These are phyloP conservation scores for Geoglossum cookeanum DNA, from an alignment of 2,329 filamentous ascomycete genomes.

Conservation along the genomic window DNA sequence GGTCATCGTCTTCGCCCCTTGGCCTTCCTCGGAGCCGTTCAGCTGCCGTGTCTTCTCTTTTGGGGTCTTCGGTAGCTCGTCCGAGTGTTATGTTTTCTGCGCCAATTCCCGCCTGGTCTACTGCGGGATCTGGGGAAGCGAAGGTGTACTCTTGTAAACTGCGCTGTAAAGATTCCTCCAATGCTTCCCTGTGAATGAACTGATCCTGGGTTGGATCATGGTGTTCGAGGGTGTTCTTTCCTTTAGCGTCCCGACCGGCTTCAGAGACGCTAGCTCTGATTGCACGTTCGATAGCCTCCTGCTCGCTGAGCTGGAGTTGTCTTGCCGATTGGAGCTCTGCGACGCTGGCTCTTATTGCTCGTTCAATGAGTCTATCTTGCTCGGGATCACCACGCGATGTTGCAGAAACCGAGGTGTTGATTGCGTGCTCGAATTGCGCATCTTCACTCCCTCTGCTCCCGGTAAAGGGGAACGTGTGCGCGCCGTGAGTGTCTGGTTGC, in stretches of 20 bases:
- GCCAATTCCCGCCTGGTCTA: neutral
- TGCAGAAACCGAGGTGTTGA: slow-evolving; percentile 46
- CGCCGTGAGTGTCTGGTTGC: neutral
- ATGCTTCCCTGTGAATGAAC: slow-evolving; percentile 11
- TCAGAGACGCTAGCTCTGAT: slow-evolving; percentile 30
- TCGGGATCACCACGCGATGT: slow-evolving; percentile 49
- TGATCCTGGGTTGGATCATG: neutral
- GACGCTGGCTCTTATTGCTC: slow-evolving; percentile 55
- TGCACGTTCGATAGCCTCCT: slow-evolving; percentile 28
- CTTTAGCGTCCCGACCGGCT: slow-evolving; percentile 17
- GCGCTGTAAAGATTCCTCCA: slow-evolving; percentile 14
- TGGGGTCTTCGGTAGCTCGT: slow-evolving; percentile 10
- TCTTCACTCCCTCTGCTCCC: neutral
- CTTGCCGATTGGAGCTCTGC: slow-evolving; percentile 30
- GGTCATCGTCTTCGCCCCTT: slow-evolving; percentile 23
- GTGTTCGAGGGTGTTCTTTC: slow-evolving; percentile 5
- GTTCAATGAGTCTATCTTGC: slow-evolving; percentile 53
- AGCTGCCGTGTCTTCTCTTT: neutral
- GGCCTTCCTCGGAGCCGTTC: slow-evolving; percentile 8
- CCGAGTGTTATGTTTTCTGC: neutral
- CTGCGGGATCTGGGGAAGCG: neutral
- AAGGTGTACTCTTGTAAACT: neutral
- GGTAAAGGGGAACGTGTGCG: neutral
- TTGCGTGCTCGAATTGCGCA: slow-evolving; percentile 44
- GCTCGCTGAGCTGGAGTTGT: slow-evolving; percentile 22